A percentile compares a stretch with the other conserved stretches of the same genome.
Conservation (phyloP, 345 rosid genomes). For the Tarenaya hassleriana region DNA sequence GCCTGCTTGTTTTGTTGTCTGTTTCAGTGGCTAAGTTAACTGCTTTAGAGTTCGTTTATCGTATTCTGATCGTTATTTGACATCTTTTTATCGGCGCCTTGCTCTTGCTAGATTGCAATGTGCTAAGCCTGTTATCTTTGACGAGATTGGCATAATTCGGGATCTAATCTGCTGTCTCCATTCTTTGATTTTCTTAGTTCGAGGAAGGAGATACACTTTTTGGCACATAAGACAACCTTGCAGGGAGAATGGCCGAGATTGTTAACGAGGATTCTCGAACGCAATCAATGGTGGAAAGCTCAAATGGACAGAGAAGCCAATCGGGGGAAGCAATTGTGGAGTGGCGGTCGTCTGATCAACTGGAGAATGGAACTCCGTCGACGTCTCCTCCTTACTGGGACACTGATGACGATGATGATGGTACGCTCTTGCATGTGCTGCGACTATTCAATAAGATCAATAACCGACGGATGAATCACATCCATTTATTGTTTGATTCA, state of each 20-base stretch:
- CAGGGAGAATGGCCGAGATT: constrained; percentile 62
- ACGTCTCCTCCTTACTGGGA: constrained; percentile 93
- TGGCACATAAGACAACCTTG: background rate
- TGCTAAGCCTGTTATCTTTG: no score
- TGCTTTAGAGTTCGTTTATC: no score
- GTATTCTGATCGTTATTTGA: background rate
- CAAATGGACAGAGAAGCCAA: constrained; percentile 55
- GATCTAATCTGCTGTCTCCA: background rate
- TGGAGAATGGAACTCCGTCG: constrained; percentile 81
- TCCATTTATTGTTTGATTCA: background rate
- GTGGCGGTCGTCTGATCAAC: constrained; percentile 91
- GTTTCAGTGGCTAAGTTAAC: background rate
- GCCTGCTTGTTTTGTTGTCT: constrained; percentile 8
- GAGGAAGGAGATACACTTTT: constrained; percentile 14
- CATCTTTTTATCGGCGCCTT: background rate
- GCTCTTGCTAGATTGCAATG: background rate
- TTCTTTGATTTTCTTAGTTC: background rate
- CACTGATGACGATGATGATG: constrained; percentile 65
- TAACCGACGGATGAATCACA: constrained; percentile 2
- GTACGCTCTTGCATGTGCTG: constrained; percentile 27
- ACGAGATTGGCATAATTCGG: background rate
- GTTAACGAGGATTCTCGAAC: constrained; percentile 61
- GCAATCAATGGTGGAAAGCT: constrained; percentile 55
- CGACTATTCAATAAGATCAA: background rate
- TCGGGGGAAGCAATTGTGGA: constrained; percentile 73